Evolutionary conservation across 2,329 filamentous ascomycete species (phyloP), one percentile per base, ranked within the genome.

Genomic region (Dothideomycetidae sp.): DNA sequence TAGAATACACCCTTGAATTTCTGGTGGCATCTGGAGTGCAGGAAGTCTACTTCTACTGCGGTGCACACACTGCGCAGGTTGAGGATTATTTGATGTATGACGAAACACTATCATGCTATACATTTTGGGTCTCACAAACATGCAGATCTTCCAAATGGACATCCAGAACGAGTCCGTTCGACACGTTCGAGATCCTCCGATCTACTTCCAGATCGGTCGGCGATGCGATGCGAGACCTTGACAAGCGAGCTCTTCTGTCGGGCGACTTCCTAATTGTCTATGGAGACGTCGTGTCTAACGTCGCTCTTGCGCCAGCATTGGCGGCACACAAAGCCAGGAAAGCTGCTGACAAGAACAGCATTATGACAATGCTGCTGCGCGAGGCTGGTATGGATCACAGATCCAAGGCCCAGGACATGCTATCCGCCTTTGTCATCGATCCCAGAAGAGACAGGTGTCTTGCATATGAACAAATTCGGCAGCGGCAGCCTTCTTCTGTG

Each of bases 1-100:
- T 98, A 61, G 90, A 98, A 59, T 96, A 98, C 58, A 96, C 88
- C 3, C 76, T 96, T 51, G 86, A 96, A 54, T 96, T 93, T 52
- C 75, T 98, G 1, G 85, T 85, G 46, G 88, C 88, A 70, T 85
- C 90, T 41, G 85, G 86, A 41, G 85, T 96, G n/a, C 77, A 90
- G 49, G 83, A 94, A 47, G 81, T 96, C 37, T 93, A 81, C 56
- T 72, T 98, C 41, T 96, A 94, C 63, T 88, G 81, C 50, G 82
- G 84, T 42, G 19, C 35, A 2, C 85, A 94, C 56, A 81, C 80
- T 18, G 79, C 90, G 42, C 75, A 85, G 55, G 73, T 98, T 39
- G 86, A 96, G 61, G 71, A 74, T 46, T 93, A 96, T 56, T 77
- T 98, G 70, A 57, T 33, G 59, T 44, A 19, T 64, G 78, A 68